Conservation (phyloP, 805 yeast genomes). For the Henningerozyma blattae region DNA sequence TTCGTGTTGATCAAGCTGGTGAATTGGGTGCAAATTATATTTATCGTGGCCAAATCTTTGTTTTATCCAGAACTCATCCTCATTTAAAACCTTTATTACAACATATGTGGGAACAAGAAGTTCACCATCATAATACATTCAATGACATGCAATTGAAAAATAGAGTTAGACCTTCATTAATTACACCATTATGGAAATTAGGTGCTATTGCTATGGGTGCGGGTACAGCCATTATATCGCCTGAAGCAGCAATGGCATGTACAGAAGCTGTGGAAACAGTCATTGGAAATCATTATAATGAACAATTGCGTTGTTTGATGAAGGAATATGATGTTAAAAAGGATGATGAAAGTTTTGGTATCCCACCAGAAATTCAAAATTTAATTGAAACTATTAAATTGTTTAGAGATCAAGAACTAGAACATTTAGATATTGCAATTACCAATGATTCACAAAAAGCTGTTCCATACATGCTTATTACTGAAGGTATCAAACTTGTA, state of each 20-base stretch:
- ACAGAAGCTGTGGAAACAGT: conserved; percentile 98
- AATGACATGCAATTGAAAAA: conserved; percentile 61
- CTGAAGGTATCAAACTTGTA: conserved; percentile 74
- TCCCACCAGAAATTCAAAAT: conserved; percentile 39
- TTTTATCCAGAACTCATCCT: conserved; percentile 59
- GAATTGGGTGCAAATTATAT: conserved; percentile 93
- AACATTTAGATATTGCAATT: conserved; percentile 89
- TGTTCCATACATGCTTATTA: conserved; percentile 77
- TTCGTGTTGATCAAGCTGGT: conserved; percentile 96
- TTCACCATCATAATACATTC: conserved; percentile 81
- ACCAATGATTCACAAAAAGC: conserved; percentile 88
- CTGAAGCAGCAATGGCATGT: conserved; percentile 99
- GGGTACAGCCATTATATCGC: conserved; percentile 74
- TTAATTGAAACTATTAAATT: conserved; percentile 53
- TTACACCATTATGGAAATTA: conserved; percentile 87
- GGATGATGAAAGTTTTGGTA: conserved; percentile 18
- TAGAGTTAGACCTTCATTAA: conserved; percentile 80
- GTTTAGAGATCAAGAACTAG: conserved; percentile 90
- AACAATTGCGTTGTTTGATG: conserved; percentile 67
- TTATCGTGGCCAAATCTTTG: conserved; percentile 80
- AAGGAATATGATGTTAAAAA: conserved; percentile 46
- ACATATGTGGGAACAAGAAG: conserved; percentile 98
- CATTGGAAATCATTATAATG: conserved; percentile 91
- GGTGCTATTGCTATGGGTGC: conserved; percentile 86
- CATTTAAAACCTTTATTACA: conserved; percentile 65